Conservation (phyloP, 495 filamentous ascomycete genomes). For the Daldinia childiae region DNA sequence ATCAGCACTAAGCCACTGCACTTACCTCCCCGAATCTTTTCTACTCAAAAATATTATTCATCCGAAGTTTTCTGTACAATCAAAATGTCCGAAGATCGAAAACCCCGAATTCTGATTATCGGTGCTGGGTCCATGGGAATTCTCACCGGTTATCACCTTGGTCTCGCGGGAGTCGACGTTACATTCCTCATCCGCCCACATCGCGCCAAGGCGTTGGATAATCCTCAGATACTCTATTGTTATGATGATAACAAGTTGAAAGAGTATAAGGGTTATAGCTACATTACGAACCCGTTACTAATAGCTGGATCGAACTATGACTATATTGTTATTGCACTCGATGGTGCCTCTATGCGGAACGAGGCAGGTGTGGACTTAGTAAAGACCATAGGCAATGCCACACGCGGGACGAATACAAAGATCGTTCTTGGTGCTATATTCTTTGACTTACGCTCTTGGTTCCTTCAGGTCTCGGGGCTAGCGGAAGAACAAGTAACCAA, state of each 20-base stretch:
- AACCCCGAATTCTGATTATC: constrained; percentile 22
- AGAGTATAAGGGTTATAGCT: constrained; percentile 16
- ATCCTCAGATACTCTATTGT: constrained; percentile 35
- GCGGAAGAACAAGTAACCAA: constrained; percentile 25
- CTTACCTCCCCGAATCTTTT: background rate
- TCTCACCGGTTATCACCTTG: constrained; percentile 24
- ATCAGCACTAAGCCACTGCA: background rate
- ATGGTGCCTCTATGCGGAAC: background rate
- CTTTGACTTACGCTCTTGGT: constrained; percentile 14
- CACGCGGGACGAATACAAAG: background rate
- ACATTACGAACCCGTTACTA: background rate
- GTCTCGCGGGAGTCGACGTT: constrained; percentile 25
- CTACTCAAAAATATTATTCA: background rate
- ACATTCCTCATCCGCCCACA: constrained; percentile 37
- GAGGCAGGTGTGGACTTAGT: background rate
- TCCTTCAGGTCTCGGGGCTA: constrained; percentile 21
- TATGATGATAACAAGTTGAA: constrained; percentile 34
- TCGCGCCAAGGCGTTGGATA: constrained; percentile 14
- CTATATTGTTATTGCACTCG: background rate
- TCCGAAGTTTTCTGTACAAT: background rate
- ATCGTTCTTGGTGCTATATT: background rate
- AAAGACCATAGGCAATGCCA: background rate
- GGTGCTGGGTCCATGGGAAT: constrained; percentile 33
- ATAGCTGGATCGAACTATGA: background rate
- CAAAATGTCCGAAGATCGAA: background rate